Percentiles rank a stretch among this genome's conserved stretches.
Evolutionary conservation across 73 alveolate species (phyloP).

Genomic region (Tetrahymena thermophila): DNA sequence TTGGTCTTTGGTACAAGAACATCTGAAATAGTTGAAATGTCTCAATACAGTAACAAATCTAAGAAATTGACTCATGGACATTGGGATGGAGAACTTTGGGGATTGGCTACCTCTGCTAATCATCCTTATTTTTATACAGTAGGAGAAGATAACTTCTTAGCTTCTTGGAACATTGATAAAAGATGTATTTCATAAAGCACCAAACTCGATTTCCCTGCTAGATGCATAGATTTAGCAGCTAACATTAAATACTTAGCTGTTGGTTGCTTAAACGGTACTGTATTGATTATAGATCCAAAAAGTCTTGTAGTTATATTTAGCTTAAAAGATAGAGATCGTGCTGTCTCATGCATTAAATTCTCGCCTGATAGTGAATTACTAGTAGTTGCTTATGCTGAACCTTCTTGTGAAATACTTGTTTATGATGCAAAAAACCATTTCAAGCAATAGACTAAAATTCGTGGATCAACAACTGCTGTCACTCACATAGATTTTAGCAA

Average conservation of each 20-base stretch:
- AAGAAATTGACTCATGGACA: constrained; percentile 81
- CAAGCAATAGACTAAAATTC: constrained; percentile 63
- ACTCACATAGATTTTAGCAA: constrained; percentile 91
- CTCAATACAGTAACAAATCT: constrained; percentile 38
- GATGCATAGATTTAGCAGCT: constrained; percentile 74
- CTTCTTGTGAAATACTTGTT: constrained; percentile 71
- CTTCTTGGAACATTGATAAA: constrained; percentile 81
- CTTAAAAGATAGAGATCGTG: constrained; percentile 75
- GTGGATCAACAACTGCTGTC: constrained; percentile 90
- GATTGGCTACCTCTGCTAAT: constrained; percentile 85
- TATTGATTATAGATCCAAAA: constrained; percentile 75
- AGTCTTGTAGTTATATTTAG: constrained; percentile 64
- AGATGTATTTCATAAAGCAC: constrained; percentile 65
- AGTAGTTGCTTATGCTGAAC: constrained; percentile 90
- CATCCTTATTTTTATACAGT: constrained; percentile 78
- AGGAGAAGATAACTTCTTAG: constrained; percentile 91
- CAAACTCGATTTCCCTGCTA: constrained; percentile 74
- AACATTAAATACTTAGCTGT: constrained; percentile 81
- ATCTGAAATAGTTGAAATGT: constrained; percentile 85
- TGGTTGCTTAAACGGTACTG: constrained; percentile 77
- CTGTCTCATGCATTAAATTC: constrained; percentile 83
- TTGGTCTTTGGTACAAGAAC: constrained; percentile 94
- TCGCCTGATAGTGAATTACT: constrained; percentile 79
- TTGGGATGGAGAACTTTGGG: constrained; percentile 94
- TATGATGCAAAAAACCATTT: constrained; percentile 77